Base-by-base conservation (phyloP, 2,329 filamentous ascomycete genomes). In the Neurospora sp. region DNA sequence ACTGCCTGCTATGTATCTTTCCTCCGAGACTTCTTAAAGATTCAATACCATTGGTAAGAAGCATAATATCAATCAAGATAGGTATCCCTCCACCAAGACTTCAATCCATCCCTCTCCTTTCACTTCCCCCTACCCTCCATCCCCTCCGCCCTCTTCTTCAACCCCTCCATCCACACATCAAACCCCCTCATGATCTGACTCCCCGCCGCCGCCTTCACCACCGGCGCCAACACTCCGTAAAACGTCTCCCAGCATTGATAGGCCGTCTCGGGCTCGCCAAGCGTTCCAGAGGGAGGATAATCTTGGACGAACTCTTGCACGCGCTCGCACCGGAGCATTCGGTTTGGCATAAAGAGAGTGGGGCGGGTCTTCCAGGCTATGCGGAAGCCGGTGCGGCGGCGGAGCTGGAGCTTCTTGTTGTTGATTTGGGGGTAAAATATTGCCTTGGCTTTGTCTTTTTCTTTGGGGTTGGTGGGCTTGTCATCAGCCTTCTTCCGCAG, bases 201-300 rank as follows among this genome's bases (percentile, higher is more conserved):
- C 1, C 80, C 80, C 38, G 79, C 78, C 1, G 76, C 73, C 38
- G 73, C 52, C 74, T 75, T 79, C 17, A 83, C 76, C 13, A 79
- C 75, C 4, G 76, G 76, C 10, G 77, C 79, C 70, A 84, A 43
- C 6, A 77, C 67, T 0, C 82, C 82, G 46, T 80, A 80, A 73
- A 83, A 83, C n/a, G 82, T 84, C 78, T 84, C 82, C 79, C 79
- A 83, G 75, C 78, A 81, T 13, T 70, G 74, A 73, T 83, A 84
- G 68, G 81, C 79, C n/a, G 79, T 81, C 71, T 80, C 79, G 23
- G 76, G 78, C 15, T 76, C 78, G 19, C 74, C 76, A 5, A 19
- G 42, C n/a, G 42, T 43, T 74, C 74, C 62, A 40, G 13, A 28
- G 39, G 40, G 40, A n/a, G n/a, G 17, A 2, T 70, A 74, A 38